phyloP scores from a whole-genome alignment of 2,329 filamentous ascomycete genomes.

The Tricladium varicosporioides region DNA sequence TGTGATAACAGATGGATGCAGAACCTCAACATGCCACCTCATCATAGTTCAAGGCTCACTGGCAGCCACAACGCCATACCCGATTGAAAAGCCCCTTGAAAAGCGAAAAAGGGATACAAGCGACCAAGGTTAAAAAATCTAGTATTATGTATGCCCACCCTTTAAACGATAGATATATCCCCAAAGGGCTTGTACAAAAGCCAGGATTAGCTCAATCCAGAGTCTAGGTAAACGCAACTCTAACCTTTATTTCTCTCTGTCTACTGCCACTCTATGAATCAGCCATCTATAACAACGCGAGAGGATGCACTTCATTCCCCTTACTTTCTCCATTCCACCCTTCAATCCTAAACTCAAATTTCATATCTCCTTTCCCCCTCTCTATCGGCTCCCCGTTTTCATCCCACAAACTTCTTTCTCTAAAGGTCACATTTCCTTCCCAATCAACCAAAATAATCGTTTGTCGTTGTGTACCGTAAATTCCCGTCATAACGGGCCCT shows the following conservation, averaged over 20 bases:
- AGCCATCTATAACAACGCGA: constrained; percentile 23
- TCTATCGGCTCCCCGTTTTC: constrained; percentile 52
- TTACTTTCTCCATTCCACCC: constrained; percentile 37
- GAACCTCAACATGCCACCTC: no score
- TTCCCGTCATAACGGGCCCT: constrained; percentile 51
- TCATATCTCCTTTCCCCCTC: constrained; percentile 53
- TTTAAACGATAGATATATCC: no score
- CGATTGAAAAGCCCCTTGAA: no score
- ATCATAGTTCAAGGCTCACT: no score
- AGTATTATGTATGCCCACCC: no score
- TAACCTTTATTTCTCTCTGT: not conserved
- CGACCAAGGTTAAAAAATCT: no score
- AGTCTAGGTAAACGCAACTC: no score
- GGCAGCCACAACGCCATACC: no score
- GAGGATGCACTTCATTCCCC: constrained; percentile 22
- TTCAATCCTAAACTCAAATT: constrained; percentile 55
- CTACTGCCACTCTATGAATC: constrained; percentile 7
- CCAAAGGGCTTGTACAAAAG: no score
- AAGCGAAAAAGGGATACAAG: no score
- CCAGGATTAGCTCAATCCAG: no score
- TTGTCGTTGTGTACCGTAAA: constrained; percentile 66
- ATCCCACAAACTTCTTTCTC: constrained; percentile 60
- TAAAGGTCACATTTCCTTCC: constrained; percentile 59
- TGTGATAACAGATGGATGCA: no score
- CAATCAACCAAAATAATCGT: constrained; percentile 61